Conservation (phyloP, 495 filamentous ascomycete genomes). For the Penicillium nucicola region DNA sequence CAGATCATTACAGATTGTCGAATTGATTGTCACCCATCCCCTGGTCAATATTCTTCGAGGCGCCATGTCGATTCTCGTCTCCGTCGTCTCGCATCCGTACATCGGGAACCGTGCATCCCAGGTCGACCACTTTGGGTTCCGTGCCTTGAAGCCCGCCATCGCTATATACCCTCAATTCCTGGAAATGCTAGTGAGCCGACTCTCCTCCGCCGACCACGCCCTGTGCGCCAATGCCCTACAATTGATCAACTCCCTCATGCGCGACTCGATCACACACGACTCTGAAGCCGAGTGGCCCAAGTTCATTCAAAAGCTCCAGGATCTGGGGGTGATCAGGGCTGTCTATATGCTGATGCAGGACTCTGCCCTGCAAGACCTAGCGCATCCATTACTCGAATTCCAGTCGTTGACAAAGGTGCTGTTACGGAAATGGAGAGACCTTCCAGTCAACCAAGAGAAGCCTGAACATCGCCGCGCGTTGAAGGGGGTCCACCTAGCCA, state of each 20-base stretch:
- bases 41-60: conserved; percentile 96
- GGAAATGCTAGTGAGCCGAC: conserved; percentile 83
- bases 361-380: conserved; percentile 87
- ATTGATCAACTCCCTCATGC: conserved; percentile 91
- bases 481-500: conserved; percentile 79
- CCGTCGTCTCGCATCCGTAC: conserved; percentile 83
- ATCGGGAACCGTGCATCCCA: conserved; percentile 36
- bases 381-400: conserved; percentile 88
- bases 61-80: conserved; percentile 93
- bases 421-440: conserved; percentile 85
- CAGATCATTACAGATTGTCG: conserved; percentile 62
- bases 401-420: conserved; percentile 89
- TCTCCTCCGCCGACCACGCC: conserved; percentile 92
- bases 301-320: conserved; percentile 89
- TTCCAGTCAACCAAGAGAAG: conserved; percentile 77
- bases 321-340: conserved; percentile 87
- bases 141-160: conserved; percentile 88
- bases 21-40: conserved; percentile 91
- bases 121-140: conserved; percentile 71
- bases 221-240: conserved; percentile 94
- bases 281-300: conserved; percentile 81
- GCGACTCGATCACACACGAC: conserved; percentile 86
- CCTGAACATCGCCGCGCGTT: conserved; percentile 86
- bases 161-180: conserved; percentile 89
- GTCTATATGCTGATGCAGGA: conserved; percentile 93